Evolutionary conservation across 768 basidiomycete genomes (phyloP), one percentile per base, ranked within the genome.

Genomic region (Tephrocybe sp.): DNA sequence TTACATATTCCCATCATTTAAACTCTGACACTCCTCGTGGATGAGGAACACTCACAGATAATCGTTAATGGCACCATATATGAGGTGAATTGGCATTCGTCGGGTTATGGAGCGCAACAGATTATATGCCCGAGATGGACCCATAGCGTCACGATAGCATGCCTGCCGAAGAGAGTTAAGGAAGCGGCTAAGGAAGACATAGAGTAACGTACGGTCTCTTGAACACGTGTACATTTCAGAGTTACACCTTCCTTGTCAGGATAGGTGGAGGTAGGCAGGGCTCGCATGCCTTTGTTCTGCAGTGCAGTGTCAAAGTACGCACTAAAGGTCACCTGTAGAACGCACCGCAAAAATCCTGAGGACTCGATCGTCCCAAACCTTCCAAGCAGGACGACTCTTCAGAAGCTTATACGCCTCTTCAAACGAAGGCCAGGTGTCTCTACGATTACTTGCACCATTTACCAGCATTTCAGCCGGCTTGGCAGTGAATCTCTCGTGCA

Each of bases 391-490:
- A 22, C 75, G 62, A 7, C 64, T 52, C 48, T 70, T 72, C 48
- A 82, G 54, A 3, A 54, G 9, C 17, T 62, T 62, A 39, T 66
- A 73, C 1, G 80, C 82, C 30, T 77, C 78, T 51, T 75, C 75
- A 11, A 58, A 67, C n/a, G 72, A 76, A 0, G 75, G 60, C 82
- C 81, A 84, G 8, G 72, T 68, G 58, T 82, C 80, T 3, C 77
- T 65, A 12, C 80, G 70, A 33, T 65, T 72, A 32, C 53, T 46
- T 1, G 75, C 68, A 5, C 70, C 73, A 5, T 40, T 49, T 3
- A 50, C 54, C 6, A 75, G 65, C 51, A 65, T 60, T 13, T 59
- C 20, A 12, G 48, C 42, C 1, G 63, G 46, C n/a, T 26, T 46
- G 5, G 13, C 44, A 0, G 33, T 49, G 42, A 58, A 63, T 8